A percentile compares a stretch with the other conserved stretches of the same genome.
These are phyloP conservation scores for Kodamaea sagamina DNA, from an alignment of 805 yeast genomes.

Conservation along the genomic window DNA sequence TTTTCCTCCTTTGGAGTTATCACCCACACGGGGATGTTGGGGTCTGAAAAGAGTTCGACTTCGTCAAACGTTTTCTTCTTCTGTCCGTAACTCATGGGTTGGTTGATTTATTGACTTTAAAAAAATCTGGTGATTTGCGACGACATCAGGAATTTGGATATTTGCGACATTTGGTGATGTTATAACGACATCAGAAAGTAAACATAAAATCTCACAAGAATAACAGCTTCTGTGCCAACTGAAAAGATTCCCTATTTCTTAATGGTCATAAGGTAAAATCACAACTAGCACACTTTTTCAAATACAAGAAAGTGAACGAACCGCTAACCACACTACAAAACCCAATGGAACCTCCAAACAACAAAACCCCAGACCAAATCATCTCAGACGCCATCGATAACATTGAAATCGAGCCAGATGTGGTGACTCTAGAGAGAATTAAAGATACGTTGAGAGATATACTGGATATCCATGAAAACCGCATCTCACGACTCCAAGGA, in stretches of 20 bases:
- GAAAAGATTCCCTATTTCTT: too few species aligned
- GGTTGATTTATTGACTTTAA: background rate
- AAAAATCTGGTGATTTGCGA: too few species aligned
- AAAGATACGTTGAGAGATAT: slow-evolving; percentile 38
- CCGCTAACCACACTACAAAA: background rate
- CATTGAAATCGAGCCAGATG: slow-evolving; percentile 55
- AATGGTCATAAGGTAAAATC: too few species aligned
- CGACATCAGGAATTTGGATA: background rate
- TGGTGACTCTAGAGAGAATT: slow-evolving; percentile 47
- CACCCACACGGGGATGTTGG: slow-evolving; percentile 70
- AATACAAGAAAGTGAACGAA: too few species aligned
- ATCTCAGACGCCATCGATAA: slow-evolving; percentile 46
- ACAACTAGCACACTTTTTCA: too few species aligned
- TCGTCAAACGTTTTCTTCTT: slow-evolving; percentile 38
- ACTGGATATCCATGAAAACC: slow-evolving; percentile 27
- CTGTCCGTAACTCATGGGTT: slow-evolving; percentile 28
- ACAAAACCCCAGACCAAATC: slow-evolving; percentile 31
- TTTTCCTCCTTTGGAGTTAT: slow-evolving; percentile 76
- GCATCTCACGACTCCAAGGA: slow-evolving; percentile 17
- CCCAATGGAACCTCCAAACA: slow-evolving; percentile 10
- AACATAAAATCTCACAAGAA: background rate
- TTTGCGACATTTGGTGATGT: background rate
- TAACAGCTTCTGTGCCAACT: background rate
- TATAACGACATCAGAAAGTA: slow-evolving; percentile 1
- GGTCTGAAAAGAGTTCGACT: slow-evolving; percentile 42